These are phyloP conservation scores for Trichoderma erinaceum DNA, from an alignment of 495 filamentous ascomycete genomes.

Conservation along the genomic window DNA sequence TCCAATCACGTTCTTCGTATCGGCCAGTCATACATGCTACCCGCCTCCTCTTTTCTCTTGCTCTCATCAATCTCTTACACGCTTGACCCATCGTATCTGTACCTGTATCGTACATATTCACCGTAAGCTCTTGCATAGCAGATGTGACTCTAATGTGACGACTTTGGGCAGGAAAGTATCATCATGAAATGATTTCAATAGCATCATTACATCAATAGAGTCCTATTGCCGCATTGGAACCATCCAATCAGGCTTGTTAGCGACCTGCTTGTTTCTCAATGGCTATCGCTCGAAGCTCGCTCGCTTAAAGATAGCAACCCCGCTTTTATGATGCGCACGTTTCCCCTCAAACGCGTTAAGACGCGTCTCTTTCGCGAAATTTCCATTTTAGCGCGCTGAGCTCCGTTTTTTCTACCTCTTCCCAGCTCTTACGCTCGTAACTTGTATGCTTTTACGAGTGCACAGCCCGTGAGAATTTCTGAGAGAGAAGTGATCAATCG, in stretches of 20 bases:
- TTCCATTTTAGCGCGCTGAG: conserved; percentile 9
- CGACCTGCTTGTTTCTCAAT: background rate
- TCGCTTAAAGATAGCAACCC: conserved; percentile 3
- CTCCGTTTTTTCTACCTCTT: background rate
- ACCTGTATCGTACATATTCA: background rate
- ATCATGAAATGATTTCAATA: too few species aligned
- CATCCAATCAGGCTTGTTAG: background rate
- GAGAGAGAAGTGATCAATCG: conserved; percentile 8
- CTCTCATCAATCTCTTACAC: background rate
- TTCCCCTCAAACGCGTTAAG: conserved; percentile 9
- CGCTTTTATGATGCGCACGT: conserved; percentile 11
- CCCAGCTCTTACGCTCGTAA: background rate
- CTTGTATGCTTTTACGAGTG: too few species aligned
- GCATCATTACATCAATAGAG: background rate
- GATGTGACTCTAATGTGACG: conserved; percentile 9
- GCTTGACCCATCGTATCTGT: background rate
- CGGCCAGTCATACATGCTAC: background rate
- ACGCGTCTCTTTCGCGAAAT: conserved; percentile 6
- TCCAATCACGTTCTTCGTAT: background rate
- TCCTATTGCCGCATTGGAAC: background rate
- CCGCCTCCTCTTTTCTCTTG: background rate
- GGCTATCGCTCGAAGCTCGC: background rate
- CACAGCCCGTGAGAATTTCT: background rate
- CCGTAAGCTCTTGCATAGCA: background rate
- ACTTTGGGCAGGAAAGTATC: background rate